Evolutionary conservation across 176 grass and related monocot genomes (phyloP).

Genomic region (Raddia guianensis): DNA sequence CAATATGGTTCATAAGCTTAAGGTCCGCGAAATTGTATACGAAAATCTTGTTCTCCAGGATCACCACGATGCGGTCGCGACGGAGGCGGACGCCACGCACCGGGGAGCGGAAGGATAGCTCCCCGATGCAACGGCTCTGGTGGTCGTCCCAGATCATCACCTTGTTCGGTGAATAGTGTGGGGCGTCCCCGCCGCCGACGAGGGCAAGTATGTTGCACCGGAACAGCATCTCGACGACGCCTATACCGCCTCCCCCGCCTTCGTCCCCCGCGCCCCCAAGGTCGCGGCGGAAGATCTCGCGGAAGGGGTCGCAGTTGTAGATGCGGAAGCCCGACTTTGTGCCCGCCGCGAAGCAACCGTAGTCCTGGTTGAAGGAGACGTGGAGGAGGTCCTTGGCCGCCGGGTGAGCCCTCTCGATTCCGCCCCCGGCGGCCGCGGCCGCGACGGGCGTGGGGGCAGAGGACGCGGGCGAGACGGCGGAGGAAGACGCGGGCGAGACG

Average conservation of each 20-base stretch:
- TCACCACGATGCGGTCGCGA: conserved; percentile 85
- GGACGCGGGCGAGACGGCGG: neutral
- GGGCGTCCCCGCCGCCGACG: conserved; percentile 63
- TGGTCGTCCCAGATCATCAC: conserved; percentile 97
- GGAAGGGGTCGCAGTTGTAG: conserved; percentile 98
- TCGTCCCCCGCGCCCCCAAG: conserved; percentile 41
- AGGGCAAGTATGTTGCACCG: conserved; percentile 88
- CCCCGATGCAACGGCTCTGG: conserved; percentile 93
- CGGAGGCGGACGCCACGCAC: conserved; percentile 81
- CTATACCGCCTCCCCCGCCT: conserved; percentile 52
- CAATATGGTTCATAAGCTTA: conserved; percentile 94
- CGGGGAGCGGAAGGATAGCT: conserved; percentile 83
- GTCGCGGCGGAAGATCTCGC: conserved; percentile 94
- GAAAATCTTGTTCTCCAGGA: conserved; percentile 88
- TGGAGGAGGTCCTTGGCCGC: conserved; percentile 64
- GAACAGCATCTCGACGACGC: conserved; percentile 88
- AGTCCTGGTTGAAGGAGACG: conserved; percentile 96
- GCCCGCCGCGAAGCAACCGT: conserved; percentile 93
- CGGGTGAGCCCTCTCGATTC: neutral
- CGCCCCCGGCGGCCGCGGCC: neutral
- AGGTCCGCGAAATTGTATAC: conserved; percentile 95
- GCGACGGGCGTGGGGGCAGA: neutral
- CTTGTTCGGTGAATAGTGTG: conserved; percentile 78
- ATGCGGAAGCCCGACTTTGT: conserved; percentile 93
- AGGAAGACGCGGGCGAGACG: conserved; percentile 5